Evolutionary conservation across 1,284 basidiomycete species (phyloP).

Genomic region (Papiliotrema nemorosa): DNA sequence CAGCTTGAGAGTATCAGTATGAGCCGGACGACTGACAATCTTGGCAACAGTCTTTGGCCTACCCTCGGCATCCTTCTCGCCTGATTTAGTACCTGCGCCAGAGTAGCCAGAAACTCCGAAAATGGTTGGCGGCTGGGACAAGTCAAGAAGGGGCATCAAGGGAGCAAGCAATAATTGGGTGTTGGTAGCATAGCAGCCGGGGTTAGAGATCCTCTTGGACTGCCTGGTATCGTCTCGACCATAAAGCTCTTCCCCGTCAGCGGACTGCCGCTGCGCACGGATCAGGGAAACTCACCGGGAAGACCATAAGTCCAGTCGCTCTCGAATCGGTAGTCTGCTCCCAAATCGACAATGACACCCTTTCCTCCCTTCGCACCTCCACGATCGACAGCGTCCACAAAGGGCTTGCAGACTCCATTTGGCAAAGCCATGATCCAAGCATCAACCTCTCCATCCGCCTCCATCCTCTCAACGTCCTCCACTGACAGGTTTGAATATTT

Average conservation of each 20-base stretch:
- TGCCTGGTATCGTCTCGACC: constrained; percentile 65
- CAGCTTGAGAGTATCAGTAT: not conserved
- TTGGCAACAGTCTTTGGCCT: constrained; percentile 76
- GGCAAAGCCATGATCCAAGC: constrained; percentile 98
- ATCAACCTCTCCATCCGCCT: constrained; percentile 81
- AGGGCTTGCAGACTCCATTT: constrained; percentile 95
- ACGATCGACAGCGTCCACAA: constrained; percentile 90
- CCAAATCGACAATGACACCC: constrained; percentile 80
- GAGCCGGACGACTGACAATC: constrained; percentile 52
- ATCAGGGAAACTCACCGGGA: constrained; percentile 71
- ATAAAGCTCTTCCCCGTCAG: constrained; percentile 73
- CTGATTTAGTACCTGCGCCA: constrained; percentile 84
- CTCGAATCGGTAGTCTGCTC: constrained; percentile 95
- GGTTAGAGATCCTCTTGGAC: constrained; percentile 88
- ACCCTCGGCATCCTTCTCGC: constrained; percentile 60
- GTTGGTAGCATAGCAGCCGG: constrained; percentile 95
- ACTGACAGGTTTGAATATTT: constrained; percentile 74
- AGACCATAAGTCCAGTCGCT: constrained; percentile 94
- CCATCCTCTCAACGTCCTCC: constrained; percentile 77
- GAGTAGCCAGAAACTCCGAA: constrained; percentile 94
- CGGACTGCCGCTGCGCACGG: not conserved
- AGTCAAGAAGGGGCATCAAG: constrained; percentile 68
- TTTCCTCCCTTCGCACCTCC: constrained; percentile 58
- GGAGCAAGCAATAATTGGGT: constrained; percentile 89
- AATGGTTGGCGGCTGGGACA: constrained; percentile 70